Evolutionary conservation across 495 filamentous ascomycete genomes (phyloP).

Genomic region (Xylaria sp.): DNA sequence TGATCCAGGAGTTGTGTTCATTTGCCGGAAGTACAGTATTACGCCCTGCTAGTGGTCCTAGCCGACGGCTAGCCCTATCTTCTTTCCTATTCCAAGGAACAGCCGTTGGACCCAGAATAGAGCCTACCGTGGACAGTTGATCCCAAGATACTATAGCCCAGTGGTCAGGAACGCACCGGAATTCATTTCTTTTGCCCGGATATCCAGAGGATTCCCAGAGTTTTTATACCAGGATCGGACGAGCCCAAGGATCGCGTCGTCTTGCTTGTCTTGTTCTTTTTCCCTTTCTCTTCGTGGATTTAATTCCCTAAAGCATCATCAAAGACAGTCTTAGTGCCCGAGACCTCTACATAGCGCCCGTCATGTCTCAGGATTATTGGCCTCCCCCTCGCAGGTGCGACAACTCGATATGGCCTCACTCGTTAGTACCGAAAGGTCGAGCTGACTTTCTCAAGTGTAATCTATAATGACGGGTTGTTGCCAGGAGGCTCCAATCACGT

Average conservation of each 20-base stretch:
- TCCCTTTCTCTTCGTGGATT: slow-evolving; percentile 21
- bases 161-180: slow-evolving; percentile 26
- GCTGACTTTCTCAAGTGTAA: slow-evolving; percentile 50
- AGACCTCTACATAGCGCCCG: slow-evolving; percentile 44
- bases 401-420: slow-evolving; percentile 39
- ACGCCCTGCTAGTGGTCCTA: slow-evolving; percentile 25
- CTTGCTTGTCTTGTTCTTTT: slow-evolving; percentile 21
- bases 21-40: slow-evolving; percentile 19
- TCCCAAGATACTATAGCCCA: slow-evolving; percentile 19
- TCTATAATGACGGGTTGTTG: slow-evolving; percentile 47
- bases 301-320: not conserved
- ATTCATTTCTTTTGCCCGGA: slow-evolving; percentile 25
- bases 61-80: slow-evolving; percentile 24
- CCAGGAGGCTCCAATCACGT: slow-evolving; percentile 38
- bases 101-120: slow-evolving; percentile 22
- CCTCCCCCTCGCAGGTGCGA: slow-evolving; percentile 56
- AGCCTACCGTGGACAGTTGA: slow-evolving; percentile 24
- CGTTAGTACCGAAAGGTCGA: slow-evolving; percentile 38
- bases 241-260: slow-evolving; percentile 23
- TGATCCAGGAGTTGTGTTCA: slow-evolving; percentile 12
- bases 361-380: slow-evolving; percentile 54
- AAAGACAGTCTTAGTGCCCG: not conserved
- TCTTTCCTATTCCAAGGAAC: slow-evolving; percentile 25
- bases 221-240: slow-evolving; percentile 16
- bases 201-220: slow-evolving; percentile 22